Evolutionary conservation across 371 early-diverging fungal species (phyloP).

Genomic region (Quaeritorhiza haematococci): DNA sequence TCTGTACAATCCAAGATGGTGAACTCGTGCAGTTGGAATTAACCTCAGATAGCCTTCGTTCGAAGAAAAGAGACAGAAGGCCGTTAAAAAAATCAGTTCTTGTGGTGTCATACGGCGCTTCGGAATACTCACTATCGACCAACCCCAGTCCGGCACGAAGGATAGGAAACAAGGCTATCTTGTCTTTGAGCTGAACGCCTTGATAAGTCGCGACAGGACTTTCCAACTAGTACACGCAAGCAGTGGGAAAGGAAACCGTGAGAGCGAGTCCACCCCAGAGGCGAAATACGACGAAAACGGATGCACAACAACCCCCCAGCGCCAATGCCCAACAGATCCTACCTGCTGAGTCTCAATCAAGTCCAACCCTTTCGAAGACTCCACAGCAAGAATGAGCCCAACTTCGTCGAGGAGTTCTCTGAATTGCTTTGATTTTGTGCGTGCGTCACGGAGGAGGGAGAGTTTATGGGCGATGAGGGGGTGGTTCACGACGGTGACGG

Average conservation of each 20-base stretch:
- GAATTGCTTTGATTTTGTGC: conserved; percentile 54
- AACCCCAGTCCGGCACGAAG: conserved; percentile 75
- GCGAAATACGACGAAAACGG: neutral
- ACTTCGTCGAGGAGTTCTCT: conserved; percentile 66
- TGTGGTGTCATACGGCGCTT: neutral
- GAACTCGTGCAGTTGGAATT: conserved; percentile 68
- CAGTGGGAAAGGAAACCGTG: neutral
- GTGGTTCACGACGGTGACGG: conserved; percentile 47
- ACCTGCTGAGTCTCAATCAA: conserved; percentile 40
- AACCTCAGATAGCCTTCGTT: conserved; percentile 56
- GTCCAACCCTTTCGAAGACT: conserved; percentile 56
- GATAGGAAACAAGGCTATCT: conserved; percentile 74
- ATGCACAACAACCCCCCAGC: neutral
- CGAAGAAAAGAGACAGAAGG: neutral
- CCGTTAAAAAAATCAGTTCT: too few relatives aligned
- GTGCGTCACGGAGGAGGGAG: conserved; percentile 59
- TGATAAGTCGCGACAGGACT: conserved; percentile 49
- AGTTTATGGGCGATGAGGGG: conserved; percentile 69
- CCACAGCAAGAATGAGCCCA: conserved; percentile 59
- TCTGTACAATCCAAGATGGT: conserved; percentile 77
- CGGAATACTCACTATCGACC: conserved; percentile 52
- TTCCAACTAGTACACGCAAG: conserved; percentile 26
- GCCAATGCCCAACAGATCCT: neutral
- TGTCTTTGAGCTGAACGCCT: conserved; percentile 44
- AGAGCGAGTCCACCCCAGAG: conserved; percentile 7